Base-by-base conservation (phyloP, 805 yeast genomes). In the Candida silvicultrix region DNA sequence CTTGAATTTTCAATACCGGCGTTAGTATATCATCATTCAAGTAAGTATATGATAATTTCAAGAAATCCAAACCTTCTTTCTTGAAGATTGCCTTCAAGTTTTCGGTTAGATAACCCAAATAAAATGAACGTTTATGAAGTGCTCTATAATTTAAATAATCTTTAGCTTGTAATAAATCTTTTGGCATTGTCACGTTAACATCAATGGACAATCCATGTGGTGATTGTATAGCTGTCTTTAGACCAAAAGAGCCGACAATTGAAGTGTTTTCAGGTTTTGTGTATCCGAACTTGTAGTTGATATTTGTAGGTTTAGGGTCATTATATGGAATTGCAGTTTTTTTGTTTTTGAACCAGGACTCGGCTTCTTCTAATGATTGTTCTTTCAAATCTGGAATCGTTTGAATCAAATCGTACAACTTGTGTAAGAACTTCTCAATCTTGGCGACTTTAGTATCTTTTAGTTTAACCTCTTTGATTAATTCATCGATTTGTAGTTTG, bases 401-500 rank as follows among this genome's bases (percentile, higher is more conserved):
- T 55, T 81, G 80, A 32, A 90, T 78, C 20, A 83, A 62, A 45
- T 78, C 86, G 54, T 88, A 82, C 29, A 89, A 62, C 58, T 83
- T 75, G 60, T 85, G 95, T 40, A 89, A 69, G 43, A 83, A 85
- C 50, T 81, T 83, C 60, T 88, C 96, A 46, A 88, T 79, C 42
- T 73, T 70, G 43, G 77, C 62, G 39, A 84, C 75, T 57, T 83
- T 82, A 16, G 78, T 65, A 18, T 87, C 92, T 56, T 85, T 85
- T 37, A 90, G 64, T 55, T 80, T 78, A 37, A 92, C 77, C 64
- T 92, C 98, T 54, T 80, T 78, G 55, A 94, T 69, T 37, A 94
- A 70, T 62, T 90, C 98, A 66, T 90, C 98, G 49, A 94, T 89
- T 68, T 94, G 96, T 47, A 94, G 67, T 64, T 94, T 94, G 80